Evolutionary conservation across 2,329 filamentous ascomycete genomes (phyloP), one percentile per base, ranked within the genome.

Genomic region (Chaetomiaceae sp.): DNA sequence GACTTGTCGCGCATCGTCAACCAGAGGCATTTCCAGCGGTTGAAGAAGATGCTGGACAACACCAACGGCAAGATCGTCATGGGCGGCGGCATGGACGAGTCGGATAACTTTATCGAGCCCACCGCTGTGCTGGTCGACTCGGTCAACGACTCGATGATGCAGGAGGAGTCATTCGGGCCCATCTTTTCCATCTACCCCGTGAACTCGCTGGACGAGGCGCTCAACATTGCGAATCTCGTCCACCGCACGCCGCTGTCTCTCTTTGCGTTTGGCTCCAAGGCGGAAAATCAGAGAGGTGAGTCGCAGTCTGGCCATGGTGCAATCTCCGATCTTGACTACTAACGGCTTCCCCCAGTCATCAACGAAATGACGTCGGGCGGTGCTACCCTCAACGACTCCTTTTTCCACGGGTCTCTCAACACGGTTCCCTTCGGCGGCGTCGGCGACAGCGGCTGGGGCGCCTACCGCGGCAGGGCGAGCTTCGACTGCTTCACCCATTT

Each of bases 131-230:
- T 89, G 56, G 86, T 96, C 33, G 78, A 88, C 60, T 84, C 82
- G 57, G 67, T 80, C 14, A 79, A 91, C 44, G 92, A 96, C 71
- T 79, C 85, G 7, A 81, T 96, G 70, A 80, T 96, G 65, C 73
- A 74, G 21, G 82, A 95, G 58, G 94, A 99, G 73, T 89, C 85
- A 38, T 99, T 99, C 67, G 94, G 92, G 6, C 94, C 94, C n/a
- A 78, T 96, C 55, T 90, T 95, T 61, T 85, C 89, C 58, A 83
- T 97, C 58, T 73, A 95, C 49, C 80, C 90, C 0, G 86, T 90
- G 51, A 80, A 89, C 59, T 79, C 82, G 62, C 76, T 96, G n/a
- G 88, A 95, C 60, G 82, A 95, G 64, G 92, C 91, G 45, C 90
- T 97, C 67, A 78, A 77, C 34, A 82, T 90, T 59, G 89, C 89